Evolutionary conservation across 1,284 basidiomycete species (phyloP), one percentile per base, ranked within the genome.

Genomic region (Mrakiaceae sp.): DNA sequence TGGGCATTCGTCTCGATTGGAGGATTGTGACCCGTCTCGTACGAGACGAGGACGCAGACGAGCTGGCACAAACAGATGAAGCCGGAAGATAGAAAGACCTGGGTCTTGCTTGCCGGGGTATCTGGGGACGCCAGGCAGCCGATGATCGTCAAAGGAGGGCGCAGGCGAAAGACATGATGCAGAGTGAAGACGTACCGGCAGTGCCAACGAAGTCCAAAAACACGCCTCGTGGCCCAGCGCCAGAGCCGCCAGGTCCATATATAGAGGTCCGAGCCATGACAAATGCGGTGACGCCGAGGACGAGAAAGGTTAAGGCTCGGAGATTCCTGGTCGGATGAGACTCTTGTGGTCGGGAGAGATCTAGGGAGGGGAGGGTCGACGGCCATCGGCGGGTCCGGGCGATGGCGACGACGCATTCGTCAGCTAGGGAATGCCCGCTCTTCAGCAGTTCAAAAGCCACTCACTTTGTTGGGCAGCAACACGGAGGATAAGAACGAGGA

Each of bases 11-110:
- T 27, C 27, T 27, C 27, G 27, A 27, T 27, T 27, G 53, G 53
- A 9, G 53, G 53, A 4, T 27, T 14, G 53, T 55, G 53, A 11
- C 53, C 53, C 39, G 71, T 79, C 58, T 67, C 63, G 55, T 64
- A 64, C 11, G 62, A 53, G 5, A 63, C 58, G 47, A 61, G 63
- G 8, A 67, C 49, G 48, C 63, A 63, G 49, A 67, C 59, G 11
- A 43, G 42, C 47, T 67, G 63, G 16, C 60, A 39, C 16, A 64
- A 3, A 40, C 48, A 51, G n/a, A 58, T 56, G 16, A 57, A 27
- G 8, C 53, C 16, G 10, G 63, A 59, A n/a, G 50, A 50, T 12
- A 51, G 27, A 49, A 53, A 43, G 4, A 58, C 56, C 8, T 58
- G 50, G 8, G 40, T 4, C 0, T 51, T 10, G 0, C 43, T 12